These are phyloP conservation scores for Coniferiporia weirii DNA, from an alignment of 1,284 basidiomycete species.

Conservation along the genomic window DNA sequence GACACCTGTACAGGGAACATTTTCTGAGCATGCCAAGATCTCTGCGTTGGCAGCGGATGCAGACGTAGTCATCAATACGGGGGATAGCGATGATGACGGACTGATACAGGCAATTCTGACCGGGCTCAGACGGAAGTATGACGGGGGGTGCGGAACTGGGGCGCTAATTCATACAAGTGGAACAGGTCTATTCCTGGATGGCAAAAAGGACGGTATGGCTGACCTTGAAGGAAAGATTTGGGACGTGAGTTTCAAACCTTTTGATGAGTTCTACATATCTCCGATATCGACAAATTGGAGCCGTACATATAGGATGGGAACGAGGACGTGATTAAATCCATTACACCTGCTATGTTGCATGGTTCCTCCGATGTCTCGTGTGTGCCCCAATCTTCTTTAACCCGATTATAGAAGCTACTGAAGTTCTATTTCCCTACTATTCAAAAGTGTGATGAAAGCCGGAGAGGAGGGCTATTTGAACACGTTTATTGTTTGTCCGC, in stretches of 20 bases:
- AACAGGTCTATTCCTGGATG: conserved; percentile 18
- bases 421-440: no score
- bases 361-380: conserved; percentile 19
- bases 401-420: no score
- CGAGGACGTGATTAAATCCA: conserved; percentile 17
- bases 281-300: not conserved
- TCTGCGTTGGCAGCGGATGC: not conserved
- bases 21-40: conserved; percentile 1
- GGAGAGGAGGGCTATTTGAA: conserved; percentile 7
- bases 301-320: conserved; percentile 17
- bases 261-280: not conserved
- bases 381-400: no score
- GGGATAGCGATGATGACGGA: conserved; percentile 20
- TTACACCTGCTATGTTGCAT: conserved; percentile 14
- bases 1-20: not conserved
- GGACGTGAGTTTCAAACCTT: conserved; percentile 18
- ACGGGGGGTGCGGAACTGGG: conserved; percentile 5
- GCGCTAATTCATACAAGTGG: conserved; percentile 24
- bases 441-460: not conserved
- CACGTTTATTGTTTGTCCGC: conserved; percentile 4
- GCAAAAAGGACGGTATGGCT: conserved; percentile 15
- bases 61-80: conserved; percentile 23
- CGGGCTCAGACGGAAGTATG: conserved; percentile 11
- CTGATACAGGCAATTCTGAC: conserved; percentile 20
- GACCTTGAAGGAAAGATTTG: conserved; percentile 17